Percentiles rank a stretch among this genome's conserved stretches.
Conservation (phyloP, 257 asterid genomes). For the Vinca minor region DNA sequence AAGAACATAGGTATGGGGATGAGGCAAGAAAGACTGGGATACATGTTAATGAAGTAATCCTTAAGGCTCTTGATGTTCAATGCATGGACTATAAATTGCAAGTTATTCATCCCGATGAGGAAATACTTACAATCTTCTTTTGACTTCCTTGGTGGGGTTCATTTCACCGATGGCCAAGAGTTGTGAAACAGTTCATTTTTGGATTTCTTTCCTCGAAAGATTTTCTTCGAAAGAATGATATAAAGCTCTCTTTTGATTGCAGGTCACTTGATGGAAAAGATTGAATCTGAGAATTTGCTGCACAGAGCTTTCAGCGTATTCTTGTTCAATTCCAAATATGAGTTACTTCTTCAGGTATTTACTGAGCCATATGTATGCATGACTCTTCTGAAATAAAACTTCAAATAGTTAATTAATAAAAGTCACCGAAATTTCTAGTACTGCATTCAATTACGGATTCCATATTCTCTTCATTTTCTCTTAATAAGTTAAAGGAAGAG, state of each 20-base stretch:
- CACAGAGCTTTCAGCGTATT: conserved; percentile 98
- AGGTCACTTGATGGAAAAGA: conserved; percentile 95
- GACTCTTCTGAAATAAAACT: not conserved
- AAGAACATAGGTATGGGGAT: not conserved
- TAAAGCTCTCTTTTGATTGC: conserved; percentile 15
- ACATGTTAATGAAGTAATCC: not conserved
- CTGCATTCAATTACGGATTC: not conserved
- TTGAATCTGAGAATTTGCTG: conserved; percentile 61
- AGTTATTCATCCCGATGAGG: not conserved
- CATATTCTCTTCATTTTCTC: not conserved
- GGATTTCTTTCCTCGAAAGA: not conserved
- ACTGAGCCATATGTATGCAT: not conserved
- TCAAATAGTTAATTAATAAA: not conserved
- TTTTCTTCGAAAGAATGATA: not conserved
- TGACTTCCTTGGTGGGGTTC: not conserved
- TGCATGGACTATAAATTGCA: not conserved
- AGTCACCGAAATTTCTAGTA: not conserved
- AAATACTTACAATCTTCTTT: not conserved
- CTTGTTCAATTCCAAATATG: conserved; percentile 77
- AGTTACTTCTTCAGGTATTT: conserved; percentile 85
- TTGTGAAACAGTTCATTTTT: not conserved
- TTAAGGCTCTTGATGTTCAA: not conserved
- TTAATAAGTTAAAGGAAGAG: not conserved
- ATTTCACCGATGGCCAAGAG: not conserved
- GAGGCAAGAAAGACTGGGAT: not conserved